Conservation (phyloP, 495 filamentous ascomycete species). For the Aspergillus bertholletiae region DNA sequence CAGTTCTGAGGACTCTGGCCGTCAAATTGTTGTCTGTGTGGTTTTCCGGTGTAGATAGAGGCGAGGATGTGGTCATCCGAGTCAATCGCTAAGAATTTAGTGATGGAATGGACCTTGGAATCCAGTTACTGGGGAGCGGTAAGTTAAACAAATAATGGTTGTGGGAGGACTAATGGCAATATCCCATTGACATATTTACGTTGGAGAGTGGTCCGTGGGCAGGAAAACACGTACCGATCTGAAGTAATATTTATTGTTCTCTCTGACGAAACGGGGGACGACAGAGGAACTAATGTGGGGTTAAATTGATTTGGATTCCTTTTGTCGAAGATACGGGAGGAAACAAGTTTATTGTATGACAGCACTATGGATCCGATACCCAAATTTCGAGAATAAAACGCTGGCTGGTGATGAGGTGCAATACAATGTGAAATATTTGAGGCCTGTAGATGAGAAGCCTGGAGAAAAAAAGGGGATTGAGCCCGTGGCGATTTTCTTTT, state of each 20-base stretch:
- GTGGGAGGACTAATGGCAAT: too few species aligned
- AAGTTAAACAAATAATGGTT: too few species aligned
- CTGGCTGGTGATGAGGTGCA: neutral
- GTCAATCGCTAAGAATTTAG: neutral
- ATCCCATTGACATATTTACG: too few species aligned
- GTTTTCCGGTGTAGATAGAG: neutral
- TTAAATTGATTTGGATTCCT: neutral
- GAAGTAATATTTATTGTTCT: neutral
- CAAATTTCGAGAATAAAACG: neutral
- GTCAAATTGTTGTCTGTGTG: neutral
- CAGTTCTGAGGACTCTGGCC: neutral
- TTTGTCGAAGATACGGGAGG: neutral
- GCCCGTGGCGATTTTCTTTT: neutral
- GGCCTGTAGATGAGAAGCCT: neutral
- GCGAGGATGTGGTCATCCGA: neutral
- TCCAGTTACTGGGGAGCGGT: neutral
- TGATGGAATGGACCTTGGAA: neutral
- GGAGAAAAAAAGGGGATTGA: neutral
- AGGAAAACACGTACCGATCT: neutral
- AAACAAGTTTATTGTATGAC: neutral
- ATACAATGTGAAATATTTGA: neutral
- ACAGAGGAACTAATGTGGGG: neutral
- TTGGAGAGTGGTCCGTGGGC: slow-evolving; percentile 2
- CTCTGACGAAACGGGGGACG: neutral
- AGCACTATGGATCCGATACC: neutral